Base-by-base conservation (phyloP, 306 rosid species). In the Pterocarpus santalinus region DNA sequence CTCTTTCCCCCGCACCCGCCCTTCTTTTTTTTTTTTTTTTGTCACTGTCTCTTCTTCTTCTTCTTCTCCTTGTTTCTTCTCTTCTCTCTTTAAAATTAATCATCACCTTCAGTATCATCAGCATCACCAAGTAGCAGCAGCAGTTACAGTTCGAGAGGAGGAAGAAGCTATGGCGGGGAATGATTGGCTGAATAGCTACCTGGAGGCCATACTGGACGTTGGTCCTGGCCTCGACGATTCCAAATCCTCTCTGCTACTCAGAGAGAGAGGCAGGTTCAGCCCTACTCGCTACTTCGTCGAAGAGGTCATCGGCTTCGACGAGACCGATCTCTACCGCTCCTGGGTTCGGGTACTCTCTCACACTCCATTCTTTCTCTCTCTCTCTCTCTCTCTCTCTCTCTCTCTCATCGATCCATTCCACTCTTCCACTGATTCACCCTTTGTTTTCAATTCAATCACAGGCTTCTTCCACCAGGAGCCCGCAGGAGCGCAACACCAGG, bases 391-490 rank as follows among this genome's bases (percentile, higher is more conserved):
- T 53, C 17, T 52, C 43, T 39, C 8, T 43, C 47, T 43, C 57
- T 10, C 47, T 39, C 4, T 39, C 7, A 28, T 47, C 61, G 61
- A 55, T 16, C 57, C 57, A 13, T 81, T 81, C 11, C 39, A 9
- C 56, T 36, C 12, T 47, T 49, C 47, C 3, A 0, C 38, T 10
- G 16, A 1, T 51, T 34, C 74, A 32, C 15, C n/a, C 0, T 55
- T 15, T 55, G 2, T 16, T 17, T 55, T n/a, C 32, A 5, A 5
- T 13, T 51, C 57, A n/a, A 15, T 55, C 28, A 2, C 28, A 94
- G 98, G 98, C 98, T n/a, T 84, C 97, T 71, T 94, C 99, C 1
- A 93, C 99, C 38, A 85, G 98, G 84, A 92, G 99, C 83, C 98
- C 99, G 5, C 97, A 95, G 86, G 98, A 95, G 90, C 86, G 98